Evolutionary conservation across 2,329 filamentous ascomycete species (phyloP), one percentile per base, ranked within the genome.

Genomic region (Emergomyces orientalis): DNA sequence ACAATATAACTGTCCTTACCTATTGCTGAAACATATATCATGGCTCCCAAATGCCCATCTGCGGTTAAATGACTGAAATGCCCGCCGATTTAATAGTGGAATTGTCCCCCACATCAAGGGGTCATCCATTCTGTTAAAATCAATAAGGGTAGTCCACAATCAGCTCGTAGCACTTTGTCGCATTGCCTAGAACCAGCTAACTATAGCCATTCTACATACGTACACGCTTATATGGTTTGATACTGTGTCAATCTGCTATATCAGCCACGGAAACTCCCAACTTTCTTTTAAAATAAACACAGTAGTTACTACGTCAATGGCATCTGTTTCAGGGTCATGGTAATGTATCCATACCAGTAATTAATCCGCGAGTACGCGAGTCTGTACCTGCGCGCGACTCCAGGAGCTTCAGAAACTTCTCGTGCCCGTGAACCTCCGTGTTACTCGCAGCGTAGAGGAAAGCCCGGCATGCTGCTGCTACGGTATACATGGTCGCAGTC

Each of bases 21-120:
- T 87, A 72, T 90, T 93, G 70, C 87, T 88, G 75, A 95, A 99
- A 77, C 92, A 97, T 64, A 99, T 92, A 75, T 99, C 94, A 74
- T 97, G 90, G 70, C 91, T 95, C 30, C 90, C 94, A 62, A 99
- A 83, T 11, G 88, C 86, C 91, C 92, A 97, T 73, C 94, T 86
- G 71, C 91, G 82, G 72, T 92, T 94, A 69, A 72, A 76, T 8
- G 71, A 72, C 62, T 83, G 80, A 25, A 89, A 85, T 64, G 87
- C 85, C 70, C 89, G 86, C 67, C 84, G 79, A 71, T 94, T 90
- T 59, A 83, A 82, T 55, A 90, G 75, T 0, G 94, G 94, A 3
- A 99, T 79, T 43, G 91, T 85, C 22, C 93, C 94, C 93, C 93
- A 99, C 69, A 97, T 86, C 63, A 97, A 78, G 32, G 94, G 94